Evolutionary conservation across 1,139 yeast species (phyloP), one percentile per base, ranked within the genome.

Genomic region (Protomyces arabidopsidicola): DNA sequence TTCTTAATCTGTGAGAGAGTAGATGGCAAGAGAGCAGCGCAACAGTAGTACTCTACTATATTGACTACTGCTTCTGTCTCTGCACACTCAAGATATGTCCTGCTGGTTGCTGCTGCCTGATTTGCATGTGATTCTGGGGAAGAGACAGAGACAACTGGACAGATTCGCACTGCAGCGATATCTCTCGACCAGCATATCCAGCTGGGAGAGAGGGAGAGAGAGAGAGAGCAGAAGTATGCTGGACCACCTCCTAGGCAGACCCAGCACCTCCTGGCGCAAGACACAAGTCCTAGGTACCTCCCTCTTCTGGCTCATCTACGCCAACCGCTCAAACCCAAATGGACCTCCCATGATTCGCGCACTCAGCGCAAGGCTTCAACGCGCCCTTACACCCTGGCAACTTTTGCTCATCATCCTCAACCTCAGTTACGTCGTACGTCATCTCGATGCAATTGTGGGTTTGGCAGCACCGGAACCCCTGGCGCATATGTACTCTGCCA

Each of bases 211-310:
- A 38, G 18, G 20, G 20, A 14, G 42, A 2, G n/a, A 2, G n/a
- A n/a, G n/a, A n/a, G n/a, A n/a, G n/a, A n/a, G n/a, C n/a, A n/a
- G n/a, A 45, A 16, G 22, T 12, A 38, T 85, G 87, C 66, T 65
- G 54, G 72, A 70, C 45, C 70, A 70, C 38, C 42, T 70, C 20
- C 65, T 70, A 10, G 72, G 72, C 10, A 55, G 72, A n/a, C 72
- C 72, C 12, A 69, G 71, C 8, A 68, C 65, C 38, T 59, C 63
- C 52, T 39, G 70, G 63, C 69, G 70, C 58, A 67, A 67, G 64
- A 56, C 69, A 12, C 72, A 70, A 34, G 70, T 70, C 45, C 52
- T 66, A 18, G 38, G 68, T 2, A 70, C 70, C 2, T 62, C 69
- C 10, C 12, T 58, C 39, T 66, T 63, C 58, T 70, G 72, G 72